Conservation (phyloP, 78 protist genomes). For the Bodo saltans region DNA sequence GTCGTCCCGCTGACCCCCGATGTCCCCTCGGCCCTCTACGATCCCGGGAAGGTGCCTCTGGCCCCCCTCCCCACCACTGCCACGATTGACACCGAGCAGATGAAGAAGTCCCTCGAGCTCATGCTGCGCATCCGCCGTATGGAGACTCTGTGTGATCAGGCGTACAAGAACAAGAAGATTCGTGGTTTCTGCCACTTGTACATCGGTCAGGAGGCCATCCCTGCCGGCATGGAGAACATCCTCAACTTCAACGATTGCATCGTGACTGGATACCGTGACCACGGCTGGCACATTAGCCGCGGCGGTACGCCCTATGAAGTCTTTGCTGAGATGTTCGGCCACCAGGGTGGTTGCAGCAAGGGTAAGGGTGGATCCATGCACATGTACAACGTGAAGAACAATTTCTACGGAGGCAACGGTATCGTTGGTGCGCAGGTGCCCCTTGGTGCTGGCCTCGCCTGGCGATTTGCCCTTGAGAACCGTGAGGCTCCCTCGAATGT, state of each 20-base stretch:
- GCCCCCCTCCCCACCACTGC: too few species aligned
- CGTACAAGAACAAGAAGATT: conserved; percentile 75
- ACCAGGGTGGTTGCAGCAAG: conserved; percentile 61
- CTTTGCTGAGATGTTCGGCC: conserved; percentile 76
- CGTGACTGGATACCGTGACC: conserved; percentile 92
- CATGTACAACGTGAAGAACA: conserved; percentile 65
- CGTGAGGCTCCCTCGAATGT: conserved; percentile 57
- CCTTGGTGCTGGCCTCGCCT: conserved; percentile 87
- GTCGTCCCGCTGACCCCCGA: too few species aligned
- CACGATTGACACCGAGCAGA: too few species aligned
- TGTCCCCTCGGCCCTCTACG: too few species aligned
- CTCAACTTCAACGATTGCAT: conserved; percentile 60
- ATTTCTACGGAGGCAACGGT: conserved; percentile 95
- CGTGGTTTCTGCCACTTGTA: conserved; percentile 94
- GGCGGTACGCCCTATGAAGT: conserved; percentile 65
- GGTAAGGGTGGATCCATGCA: conserved; percentile 98
- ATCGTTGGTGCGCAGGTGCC: conserved; percentile 94
- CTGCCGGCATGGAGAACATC: conserved; percentile 77
- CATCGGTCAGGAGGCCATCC: conserved; percentile 89
- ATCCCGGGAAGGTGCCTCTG: too few species aligned
- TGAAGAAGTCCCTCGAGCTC: neutral
- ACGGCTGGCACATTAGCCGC: conserved; percentile 68
- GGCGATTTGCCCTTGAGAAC: neutral
- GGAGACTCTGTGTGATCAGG: conserved; percentile 58
- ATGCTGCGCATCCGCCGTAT: conserved; percentile 44